phyloP scores from a whole-genome alignment of 768 basidiomycete genomes.

The Russula virescens region DNA sequence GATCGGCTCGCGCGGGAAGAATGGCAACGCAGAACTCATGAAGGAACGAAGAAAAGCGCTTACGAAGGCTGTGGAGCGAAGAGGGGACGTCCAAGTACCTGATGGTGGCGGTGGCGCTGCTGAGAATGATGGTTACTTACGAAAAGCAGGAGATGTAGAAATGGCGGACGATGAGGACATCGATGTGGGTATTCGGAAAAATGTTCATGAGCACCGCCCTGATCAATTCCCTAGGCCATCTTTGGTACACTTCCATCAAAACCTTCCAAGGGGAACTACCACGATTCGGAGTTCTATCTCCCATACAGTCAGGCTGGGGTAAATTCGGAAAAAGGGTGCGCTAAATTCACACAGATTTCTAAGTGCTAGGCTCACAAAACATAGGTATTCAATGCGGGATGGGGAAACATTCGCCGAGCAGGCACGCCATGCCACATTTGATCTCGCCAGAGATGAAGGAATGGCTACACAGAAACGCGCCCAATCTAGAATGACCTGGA shows the following conservation, averaged over 20 bases:
- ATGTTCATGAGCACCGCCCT: slow-evolving; percentile 44
- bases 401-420: slow-evolving; percentile 86
- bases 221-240: slow-evolving; percentile 33
- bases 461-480: slow-evolving; percentile 53
- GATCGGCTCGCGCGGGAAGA: slow-evolving; percentile 66
- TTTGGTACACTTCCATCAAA: slow-evolving; percentile 28
- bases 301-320: slow-evolving; percentile 87
- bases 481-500: slow-evolving; percentile 63
- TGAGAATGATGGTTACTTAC: slow-evolving; percentile 31
- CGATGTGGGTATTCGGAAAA: slow-evolving; percentile 53
- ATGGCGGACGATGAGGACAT: slow-evolving; percentile 81
- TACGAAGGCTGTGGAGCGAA: slow-evolving; percentile 53
- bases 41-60: slow-evolving; percentile 79
- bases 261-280: slow-evolving; percentile 44
- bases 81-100: slow-evolving; percentile 33
- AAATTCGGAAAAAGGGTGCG: slow-evolving; percentile 84
- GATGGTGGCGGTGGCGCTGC: slow-evolving; percentile 31
- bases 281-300: slow-evolving; percentile 87
- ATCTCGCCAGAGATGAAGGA: slow-evolving; percentile 76
- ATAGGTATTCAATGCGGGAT: slow-evolving; percentile 82
- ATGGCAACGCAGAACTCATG: slow-evolving; percentile 68
- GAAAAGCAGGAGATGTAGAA: slow-evolving; percentile 37
- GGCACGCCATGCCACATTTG: slow-evolving; percentile 73
- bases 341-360: slow-evolving; percentile 28
- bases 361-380: not conserved